Evolutionary conservation across 108 stramenopile species (phyloP), one percentile per base, ranked within the genome.

Genomic region (Cyclostephanos invisitatus): DNA sequence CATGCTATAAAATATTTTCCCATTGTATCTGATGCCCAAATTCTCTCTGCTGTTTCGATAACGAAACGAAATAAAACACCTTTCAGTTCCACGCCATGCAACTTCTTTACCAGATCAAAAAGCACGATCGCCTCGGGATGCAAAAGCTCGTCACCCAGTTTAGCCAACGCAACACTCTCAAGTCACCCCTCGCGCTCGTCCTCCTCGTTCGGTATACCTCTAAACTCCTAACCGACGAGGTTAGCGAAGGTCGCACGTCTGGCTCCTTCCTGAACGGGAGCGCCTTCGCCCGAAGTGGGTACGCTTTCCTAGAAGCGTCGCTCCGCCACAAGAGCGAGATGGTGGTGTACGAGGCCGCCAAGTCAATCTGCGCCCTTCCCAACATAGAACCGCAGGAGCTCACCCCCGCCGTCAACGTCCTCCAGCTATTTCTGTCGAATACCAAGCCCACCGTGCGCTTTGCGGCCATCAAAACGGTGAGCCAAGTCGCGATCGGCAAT

Each of bases 291-390:
- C 83, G 90, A 15, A 82, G 90, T 5, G 97, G 98, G 44, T 99
- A 96, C 75, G 87, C 84, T 27, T 97, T 98, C 68, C 76, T 98
- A 38, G 98, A 98, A 72, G 78, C 86, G 14, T 96, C 91, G 71
- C 81, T 97, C 1, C 78, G 93, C 62, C 96, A 98, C 94, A 91
- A 93, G 75, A 85, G 81, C 28, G 99, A 99, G 83, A 94, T 98
- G 85, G 98, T 99, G 1, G 96, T 98, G 14, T 98, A 96, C 80
- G 99, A 99, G 84, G 99, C 99, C 7, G 98, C 98, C 46, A 85
- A 93, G 47, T 95, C 98, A n/a, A 96, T 99, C 44, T 99, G 98
- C 82, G 74, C 88, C 68, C 89, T 99, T 0, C 96, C 96, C 18
- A 86, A 85, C 6, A 87, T 94, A 11, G 97, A 98, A 76, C 91